These are phyloP conservation scores for Dryas octopetala DNA, from an alignment of 306 rosid species.

Conservation along the genomic window DNA sequence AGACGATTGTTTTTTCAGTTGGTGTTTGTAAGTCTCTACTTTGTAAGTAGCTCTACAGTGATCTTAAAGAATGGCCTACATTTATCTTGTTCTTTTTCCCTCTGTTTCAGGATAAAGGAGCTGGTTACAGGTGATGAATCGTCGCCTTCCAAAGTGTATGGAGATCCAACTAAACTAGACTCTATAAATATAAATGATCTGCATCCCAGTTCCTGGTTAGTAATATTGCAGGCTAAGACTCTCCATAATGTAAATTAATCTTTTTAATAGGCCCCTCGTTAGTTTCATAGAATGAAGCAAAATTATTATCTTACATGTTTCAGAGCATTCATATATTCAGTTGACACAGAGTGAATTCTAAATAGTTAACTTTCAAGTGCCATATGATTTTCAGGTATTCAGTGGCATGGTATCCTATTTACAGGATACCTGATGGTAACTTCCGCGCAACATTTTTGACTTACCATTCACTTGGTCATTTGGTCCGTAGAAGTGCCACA, in stretches of 20 bases:
- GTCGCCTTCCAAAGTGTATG: conserved; percentile 43
- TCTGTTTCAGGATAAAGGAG: conserved; percentile 61
- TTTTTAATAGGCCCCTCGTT: not conserved
- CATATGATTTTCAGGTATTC: conserved; percentile 67
- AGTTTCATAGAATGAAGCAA: conserved; percentile 12
- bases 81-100: conserved; percentile 29
- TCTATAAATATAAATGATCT: conserved; percentile 60
- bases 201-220: conserved; percentile 79
- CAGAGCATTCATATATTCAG: conserved; percentile 3
- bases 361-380: conserved; percentile 25
- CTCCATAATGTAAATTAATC: not conserved
- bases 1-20: no score
- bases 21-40: not conserved
- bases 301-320: conserved; percentile 3
- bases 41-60: not conserved
- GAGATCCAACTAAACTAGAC: conserved; percentile 63
- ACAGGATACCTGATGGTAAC: conserved; percentile 83
- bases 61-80: not conserved
- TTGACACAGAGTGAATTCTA: conserved; percentile 20
- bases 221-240: conserved; percentile 7
- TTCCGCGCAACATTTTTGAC: conserved; percentile 84
- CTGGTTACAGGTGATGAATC: conserved; percentile 47
- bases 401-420: conserved; percentile 95
- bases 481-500: conserved; percentile 45
- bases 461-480: conserved; percentile 80